These are phyloP conservation scores for Ophiostoma sp. DNA, from an alignment of 2,329 filamentous ascomycete species.

Conservation along the genomic window DNA sequence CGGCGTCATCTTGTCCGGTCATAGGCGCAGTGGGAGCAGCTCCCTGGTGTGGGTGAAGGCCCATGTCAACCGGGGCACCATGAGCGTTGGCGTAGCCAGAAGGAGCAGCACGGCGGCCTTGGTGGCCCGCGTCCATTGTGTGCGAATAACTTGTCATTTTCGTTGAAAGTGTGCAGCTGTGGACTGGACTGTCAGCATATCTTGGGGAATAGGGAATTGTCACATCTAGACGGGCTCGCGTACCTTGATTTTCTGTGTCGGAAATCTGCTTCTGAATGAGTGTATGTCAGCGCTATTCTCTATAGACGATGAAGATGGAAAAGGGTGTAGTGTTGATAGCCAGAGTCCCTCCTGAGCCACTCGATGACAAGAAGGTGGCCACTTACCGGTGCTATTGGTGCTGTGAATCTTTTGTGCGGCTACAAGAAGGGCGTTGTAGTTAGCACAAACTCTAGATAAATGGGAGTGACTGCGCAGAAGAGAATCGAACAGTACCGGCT, in stretches of 20 bases:
- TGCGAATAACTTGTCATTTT: slow-evolving; percentile 18
- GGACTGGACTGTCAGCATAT: neutral
- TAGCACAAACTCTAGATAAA: neutral
- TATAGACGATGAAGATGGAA: neutral
- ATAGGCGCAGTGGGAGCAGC: slow-evolving; percentile 9
- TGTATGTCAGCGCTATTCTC: neutral
- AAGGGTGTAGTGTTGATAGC: too few relatives aligned
- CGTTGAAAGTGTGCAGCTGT: slow-evolving; percentile 27
- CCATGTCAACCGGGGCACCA: slow-evolving; percentile 5
- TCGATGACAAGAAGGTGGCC: too few relatives aligned
- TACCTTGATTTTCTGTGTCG: neutral
- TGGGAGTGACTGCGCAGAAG: neutral
- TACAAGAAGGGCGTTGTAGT: neutral
- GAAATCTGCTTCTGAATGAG: neutral
- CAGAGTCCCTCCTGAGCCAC: too few relatives aligned
- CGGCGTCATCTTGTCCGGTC: slow-evolving; percentile 23
- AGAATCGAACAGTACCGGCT: neutral
- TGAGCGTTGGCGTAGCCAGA: slow-evolving; percentile 19
- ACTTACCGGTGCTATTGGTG: neutral
- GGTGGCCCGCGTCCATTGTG: slow-evolving; percentile 15
- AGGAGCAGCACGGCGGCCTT: slow-evolving; percentile 16
- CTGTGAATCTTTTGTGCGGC: neutral
- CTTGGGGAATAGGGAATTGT: neutral
- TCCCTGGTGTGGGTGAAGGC: slow-evolving; percentile 16
- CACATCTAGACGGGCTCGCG: neutral